A percentile compares a stretch with the other conserved stretches of the same genome.
phyloP scores from a whole-genome alignment of 768 basidiomycete genomes.

The Amanita muscaria region DNA sequence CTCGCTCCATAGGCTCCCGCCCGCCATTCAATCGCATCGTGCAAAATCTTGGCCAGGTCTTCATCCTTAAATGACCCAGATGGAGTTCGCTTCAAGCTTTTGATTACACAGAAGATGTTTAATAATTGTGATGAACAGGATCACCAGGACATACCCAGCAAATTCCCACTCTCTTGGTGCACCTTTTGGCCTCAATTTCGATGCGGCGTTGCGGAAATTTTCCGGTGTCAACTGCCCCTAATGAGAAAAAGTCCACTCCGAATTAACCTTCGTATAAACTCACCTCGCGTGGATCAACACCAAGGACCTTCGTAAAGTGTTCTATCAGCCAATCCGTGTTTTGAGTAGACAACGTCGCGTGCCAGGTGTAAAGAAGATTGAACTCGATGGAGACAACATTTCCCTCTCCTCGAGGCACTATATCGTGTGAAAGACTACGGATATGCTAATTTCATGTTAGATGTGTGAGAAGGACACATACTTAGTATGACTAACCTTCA shows the following conservation, averaged over 20 bases:
- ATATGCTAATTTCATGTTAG: conserved; percentile 29
- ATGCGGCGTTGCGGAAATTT: background rate
- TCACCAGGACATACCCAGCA: conserved; percentile 25
- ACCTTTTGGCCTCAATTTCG: conserved; percentile 12
- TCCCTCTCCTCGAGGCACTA: conserved; percentile 59
- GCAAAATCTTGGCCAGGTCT: conserved; percentile 55
- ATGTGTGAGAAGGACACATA: background rate
- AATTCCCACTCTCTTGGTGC: conserved; percentile 49
- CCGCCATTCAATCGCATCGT: conserved; percentile 46
- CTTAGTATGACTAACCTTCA: conserved; percentile 33
- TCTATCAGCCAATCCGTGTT: conserved; percentile 50
- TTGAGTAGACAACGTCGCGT: conserved; percentile 45
- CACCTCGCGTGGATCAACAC: conserved; percentile 32
- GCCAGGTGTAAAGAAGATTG: conserved; percentile 59
- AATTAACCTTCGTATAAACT: conserved; percentile 1
- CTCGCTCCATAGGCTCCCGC: conserved; percentile 62
- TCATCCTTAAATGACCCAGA: conserved; percentile 53
- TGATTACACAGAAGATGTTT: background rate
- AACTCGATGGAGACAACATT: conserved; percentile 76
- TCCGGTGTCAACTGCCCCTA: background rate
- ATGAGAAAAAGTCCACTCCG: background rate
- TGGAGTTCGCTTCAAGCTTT: conserved; percentile 40
- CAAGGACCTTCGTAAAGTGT: conserved; percentile 36
- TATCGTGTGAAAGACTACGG: conserved; percentile 40
- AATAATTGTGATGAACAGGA: background rate